A percentile compares a stretch with the other conserved stretches of the same genome.
Conservation (phyloP, 176 grass and related monocot species). For the Areca catechu region DNA sequence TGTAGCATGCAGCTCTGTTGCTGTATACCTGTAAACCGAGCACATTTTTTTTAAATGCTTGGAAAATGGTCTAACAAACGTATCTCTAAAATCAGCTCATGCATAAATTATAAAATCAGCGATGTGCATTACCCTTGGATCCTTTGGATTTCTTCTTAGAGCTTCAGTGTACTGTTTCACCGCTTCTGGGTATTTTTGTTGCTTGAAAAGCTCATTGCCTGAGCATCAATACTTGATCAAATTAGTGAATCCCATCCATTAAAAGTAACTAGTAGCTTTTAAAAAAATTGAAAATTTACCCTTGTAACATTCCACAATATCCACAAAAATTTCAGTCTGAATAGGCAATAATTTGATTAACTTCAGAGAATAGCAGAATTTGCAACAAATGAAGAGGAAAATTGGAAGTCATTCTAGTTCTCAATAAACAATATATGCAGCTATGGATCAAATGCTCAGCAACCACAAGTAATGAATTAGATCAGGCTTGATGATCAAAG, state of each 20-base stretch:
- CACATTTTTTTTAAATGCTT: not conserved
- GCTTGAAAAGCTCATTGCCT: slow-evolving; percentile 93
- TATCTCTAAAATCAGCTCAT: not conserved
- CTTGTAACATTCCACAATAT: no score
- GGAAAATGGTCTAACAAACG: not conserved
- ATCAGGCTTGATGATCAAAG: no score
- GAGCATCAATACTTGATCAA: not conserved
- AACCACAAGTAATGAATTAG: no score
- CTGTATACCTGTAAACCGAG: slow-evolving; percentile 61
- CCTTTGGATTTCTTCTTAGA: slow-evolving; percentile 81
- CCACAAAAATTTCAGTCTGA: no score
- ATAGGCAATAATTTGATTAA: no score
- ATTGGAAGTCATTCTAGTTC: no score
- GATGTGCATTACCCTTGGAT: slow-evolving; percentile 60
- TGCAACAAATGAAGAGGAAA: no score
- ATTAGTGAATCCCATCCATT: not conserved
- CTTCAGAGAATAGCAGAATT: no score
- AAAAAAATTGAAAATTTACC: no score
- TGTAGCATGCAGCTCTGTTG: slow-evolving; percentile 95
- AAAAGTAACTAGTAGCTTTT: not conserved
- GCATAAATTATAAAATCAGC: not conserved
- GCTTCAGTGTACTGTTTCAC: slow-evolving; percentile 90
- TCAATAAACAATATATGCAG: no score
- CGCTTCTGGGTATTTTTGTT: slow-evolving; percentile 93
- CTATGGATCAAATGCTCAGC: no score